Base-by-base conservation (phyloP, 345 rosid species). In the Heritiera fomes region DNA sequence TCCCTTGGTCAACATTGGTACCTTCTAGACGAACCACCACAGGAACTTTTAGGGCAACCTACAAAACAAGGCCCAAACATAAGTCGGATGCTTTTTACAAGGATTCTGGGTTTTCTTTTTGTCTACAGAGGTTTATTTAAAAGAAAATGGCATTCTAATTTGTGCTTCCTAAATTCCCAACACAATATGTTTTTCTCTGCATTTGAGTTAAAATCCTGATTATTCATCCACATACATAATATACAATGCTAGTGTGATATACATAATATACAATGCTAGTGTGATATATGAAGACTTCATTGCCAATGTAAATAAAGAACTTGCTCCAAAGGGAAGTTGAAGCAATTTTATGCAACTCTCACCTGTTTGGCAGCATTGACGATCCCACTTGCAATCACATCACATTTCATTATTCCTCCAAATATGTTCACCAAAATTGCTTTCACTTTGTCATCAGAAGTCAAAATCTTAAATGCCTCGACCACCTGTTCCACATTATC, bases 361-460 rank as follows among this genome's bases (percentile, higher is more conserved):
- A 96, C 99, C 85, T 79, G 94, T 87, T 93, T 92, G 71, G 97
- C 99, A 73, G 98, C 98, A 85, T 93, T 95, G 79, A 93, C 97
- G 38, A 95, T 95, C 75, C 99, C 99, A 76, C 97, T 92, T 1
- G 99, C 99, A 67, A 95, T 95, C 84, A 95, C 94, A 84, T 95
- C 99, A 80, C 99, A 95, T 80, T 90, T 92, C 99, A 95, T 95
- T 70, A 95, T 95, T 71, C 98, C 99, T 55, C 98, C 99, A 71
- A 93, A 95, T 79, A 95, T 95, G 87, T 95, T 95, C 70, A 95
- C 99, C 85, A 95, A 85, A 50, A 95, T 95, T 82, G 99, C 96
- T 86, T 93, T 95, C 74, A 95, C 99, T 87, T 95, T 95, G 1
- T 91, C 96, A 80, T 95, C 99, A 41, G 99, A 93, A 60, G 98